phyloP scores from a whole-genome alignment of 129 eudicot genomes.

The Solidago caesia region DNA sequence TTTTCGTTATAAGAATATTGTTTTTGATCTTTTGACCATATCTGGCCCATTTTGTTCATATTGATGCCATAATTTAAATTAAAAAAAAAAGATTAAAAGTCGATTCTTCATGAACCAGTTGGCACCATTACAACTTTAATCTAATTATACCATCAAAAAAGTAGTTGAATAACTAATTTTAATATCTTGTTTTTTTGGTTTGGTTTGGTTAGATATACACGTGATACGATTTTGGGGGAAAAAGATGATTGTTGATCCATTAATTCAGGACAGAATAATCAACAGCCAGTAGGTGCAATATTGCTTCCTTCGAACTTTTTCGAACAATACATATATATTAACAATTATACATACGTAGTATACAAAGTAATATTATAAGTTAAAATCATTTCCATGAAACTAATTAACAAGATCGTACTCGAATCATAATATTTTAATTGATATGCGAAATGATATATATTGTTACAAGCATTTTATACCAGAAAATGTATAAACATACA shows the following conservation, averaged over 20 bases:
- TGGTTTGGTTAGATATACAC: neutral
- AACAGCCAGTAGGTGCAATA: neutral
- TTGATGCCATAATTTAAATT: neutral
- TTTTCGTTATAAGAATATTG: neutral
- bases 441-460: too few species aligned
- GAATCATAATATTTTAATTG: too few species aligned
- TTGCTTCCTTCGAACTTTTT: neutral
- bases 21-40: neutral
- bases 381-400: too few species aligned
- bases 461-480: too few species aligned
- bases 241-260: neutral
- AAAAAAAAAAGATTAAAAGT: neutral
- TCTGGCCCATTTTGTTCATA: neutral
- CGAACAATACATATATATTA: neutral
- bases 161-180: neutral
- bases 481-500: too few species aligned
- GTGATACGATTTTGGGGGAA: neutral
- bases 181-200: neutral
- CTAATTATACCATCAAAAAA: neutral
- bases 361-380: too few species aligned
- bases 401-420: too few species aligned
- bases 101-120: too few species aligned
- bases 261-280: neutral
- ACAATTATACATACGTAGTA: too few species aligned
- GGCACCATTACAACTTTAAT: too few species aligned